Percentiles rank a stretch among this genome's conserved stretches.
Evolutionary conservation across 192 early-diverging fungal genomes (phyloP).

Genomic region (Ramicandelaber brevisporus): DNA sequence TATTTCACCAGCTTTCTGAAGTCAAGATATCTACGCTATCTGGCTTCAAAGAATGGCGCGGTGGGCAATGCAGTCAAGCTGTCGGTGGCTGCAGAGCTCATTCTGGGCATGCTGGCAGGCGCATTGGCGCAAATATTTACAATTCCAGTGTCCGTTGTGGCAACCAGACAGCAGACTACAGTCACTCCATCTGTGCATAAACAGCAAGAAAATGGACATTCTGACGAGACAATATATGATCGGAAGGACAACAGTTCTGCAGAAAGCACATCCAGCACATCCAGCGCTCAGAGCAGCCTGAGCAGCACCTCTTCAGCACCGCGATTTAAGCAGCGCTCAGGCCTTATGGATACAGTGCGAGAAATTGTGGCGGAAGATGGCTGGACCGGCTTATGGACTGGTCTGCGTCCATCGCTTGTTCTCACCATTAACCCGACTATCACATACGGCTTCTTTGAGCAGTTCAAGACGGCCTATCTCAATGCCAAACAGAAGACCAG

Average conservation of each 20-base stretch:
- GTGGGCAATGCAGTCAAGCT: constrained; percentile 17
- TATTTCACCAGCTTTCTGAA: constrained; percentile 59
- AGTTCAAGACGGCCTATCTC: constrained; percentile 30
- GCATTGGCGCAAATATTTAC: constrained; percentile 71
- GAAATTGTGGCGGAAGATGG: constrained; percentile 63
- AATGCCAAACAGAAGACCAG: constrained; percentile 17
- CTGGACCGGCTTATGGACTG: constrained; percentile 60
- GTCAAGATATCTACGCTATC: constrained; percentile 24
- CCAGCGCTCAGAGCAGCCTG: no score
- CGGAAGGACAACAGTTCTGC: no score
- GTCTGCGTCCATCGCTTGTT: constrained; percentile 73
- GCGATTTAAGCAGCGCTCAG: no score
- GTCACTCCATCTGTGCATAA: constrained; percentile 30
- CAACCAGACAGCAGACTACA: constrained; percentile 89
- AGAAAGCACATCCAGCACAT: no score
- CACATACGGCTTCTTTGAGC: constrained; percentile 88
- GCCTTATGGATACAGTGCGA: constrained; percentile 26
- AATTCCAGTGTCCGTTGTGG: constrained; percentile 79
- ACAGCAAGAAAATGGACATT: no score
- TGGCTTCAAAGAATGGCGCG: constrained; percentile 4
- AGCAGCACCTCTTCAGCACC: no score
- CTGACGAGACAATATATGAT: no score
- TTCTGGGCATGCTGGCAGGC: constrained; percentile 74
- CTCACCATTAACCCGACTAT: constrained; percentile 90
- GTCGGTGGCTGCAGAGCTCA: constrained; percentile 65